Conservation (phyloP, 1,139 yeast species). For the Scheffersomyces stambukii region DNA sequence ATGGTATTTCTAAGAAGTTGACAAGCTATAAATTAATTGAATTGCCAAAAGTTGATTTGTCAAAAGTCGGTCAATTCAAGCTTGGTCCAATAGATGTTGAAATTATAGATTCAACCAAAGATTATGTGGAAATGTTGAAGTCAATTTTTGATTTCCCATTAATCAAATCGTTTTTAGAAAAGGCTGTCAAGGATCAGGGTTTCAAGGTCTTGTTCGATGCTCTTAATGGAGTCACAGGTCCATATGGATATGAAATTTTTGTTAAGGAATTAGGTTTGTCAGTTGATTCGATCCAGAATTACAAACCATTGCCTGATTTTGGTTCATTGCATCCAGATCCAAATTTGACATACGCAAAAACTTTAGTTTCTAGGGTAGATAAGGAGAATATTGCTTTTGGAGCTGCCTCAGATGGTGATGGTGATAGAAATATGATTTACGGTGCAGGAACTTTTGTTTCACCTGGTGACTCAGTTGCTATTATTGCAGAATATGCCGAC, state of each 20-base stretch:
- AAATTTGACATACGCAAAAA: conserved; percentile 87
- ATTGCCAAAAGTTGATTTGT: conserved; percentile 59
- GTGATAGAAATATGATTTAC: conserved; percentile 98
- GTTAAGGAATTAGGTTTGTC: conserved; percentile 82
- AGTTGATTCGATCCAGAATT: conserved; percentile 69
- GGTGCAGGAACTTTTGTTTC: conserved; percentile 95
- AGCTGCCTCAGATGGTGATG: conserved; percentile 98
- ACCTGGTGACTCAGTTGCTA: conserved; percentile 98
- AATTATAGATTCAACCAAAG: conserved; percentile 76
- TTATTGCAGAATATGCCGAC: conserved; percentile 88
- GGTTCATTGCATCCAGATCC: conserved; percentile 99
- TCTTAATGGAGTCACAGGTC: conserved; percentile 95
- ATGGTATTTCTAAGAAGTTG: conserved; percentile 60
- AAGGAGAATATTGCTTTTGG: conserved; percentile 81
- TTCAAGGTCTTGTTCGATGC: conserved; percentile 85
- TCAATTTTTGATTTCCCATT: conserved; percentile 83
- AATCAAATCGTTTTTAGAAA: conserved; percentile 64
- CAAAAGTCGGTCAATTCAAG: conserved; percentile 49
- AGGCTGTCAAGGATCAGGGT: conserved; percentile 39
- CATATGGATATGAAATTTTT: conserved; percentile 84
- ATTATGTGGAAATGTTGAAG: conserved; percentile 75
- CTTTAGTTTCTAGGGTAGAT: conserved; percentile 84
- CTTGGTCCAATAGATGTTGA: conserved; percentile 64
- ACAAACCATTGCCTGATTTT: conserved; percentile 76
- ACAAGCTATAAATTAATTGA: conserved; percentile 54